Evolutionary conservation across 192 early-diverging fungal genomes (phyloP), one percentile per base, ranked within the genome.

Genomic region (Coemansia sp.): DNA sequence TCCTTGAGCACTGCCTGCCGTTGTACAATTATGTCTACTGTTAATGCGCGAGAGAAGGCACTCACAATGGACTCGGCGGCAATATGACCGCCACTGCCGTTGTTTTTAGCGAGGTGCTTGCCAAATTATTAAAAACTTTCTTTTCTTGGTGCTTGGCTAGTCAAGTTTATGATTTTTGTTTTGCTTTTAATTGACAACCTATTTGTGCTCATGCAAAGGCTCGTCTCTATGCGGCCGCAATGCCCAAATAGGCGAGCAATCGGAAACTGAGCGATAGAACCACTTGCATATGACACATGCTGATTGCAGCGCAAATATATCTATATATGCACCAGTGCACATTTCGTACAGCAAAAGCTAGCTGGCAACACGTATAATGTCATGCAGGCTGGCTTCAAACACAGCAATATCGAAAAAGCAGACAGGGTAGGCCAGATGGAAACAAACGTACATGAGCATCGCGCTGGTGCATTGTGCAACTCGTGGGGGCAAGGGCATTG

Each of bases 1-100:
- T 21, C 33, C 53, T 16, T 69, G 59, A 69, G 31, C 50, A 38
- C 16, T 26, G 13, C 7, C 58, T 35, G 52, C 11, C 26, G 48
- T 16, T 52, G 25, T 55, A 26, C 52, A 55, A 31, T 31, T 55
- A n/a, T 55, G 43, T 20, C 8, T 45, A 18, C 43, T 45, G 43
- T 7, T 45, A 45, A 45, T 41, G 39, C 12, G 48, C 20, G 48
- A 50, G 23, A 23, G 20, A 50, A 26, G 23, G 48, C 21, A 10
- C 23, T 8, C 8, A 41, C 48, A 50, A 50, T 26, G 23, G 26
- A 25, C 48, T 25, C 45, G 21, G 8, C 45, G 39, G 39, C 14
- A 41, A 41, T 28, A 31, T 14, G 6, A 16, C 23, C 26, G 52
- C 52, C 52, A 55, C 26, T 55, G 28, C 28, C 6, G 25, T 13